phyloP scores from a whole-genome alignment of 768 basidiomycete genomes.

The Termitomyces titanicus region DNA sequence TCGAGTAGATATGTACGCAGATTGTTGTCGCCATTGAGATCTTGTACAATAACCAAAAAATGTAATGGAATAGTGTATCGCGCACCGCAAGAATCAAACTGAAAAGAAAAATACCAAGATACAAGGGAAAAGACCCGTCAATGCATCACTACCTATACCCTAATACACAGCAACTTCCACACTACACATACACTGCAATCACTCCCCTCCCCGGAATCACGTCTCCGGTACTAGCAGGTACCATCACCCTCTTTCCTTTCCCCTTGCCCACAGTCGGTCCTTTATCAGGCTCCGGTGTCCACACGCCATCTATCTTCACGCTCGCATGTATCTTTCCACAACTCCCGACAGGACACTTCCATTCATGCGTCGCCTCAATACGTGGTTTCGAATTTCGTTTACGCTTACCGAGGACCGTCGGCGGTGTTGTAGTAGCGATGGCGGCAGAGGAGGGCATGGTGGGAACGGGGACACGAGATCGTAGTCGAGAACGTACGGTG shows the following conservation, averaged over 20 bases:
- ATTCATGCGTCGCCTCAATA: constrained; percentile 50
- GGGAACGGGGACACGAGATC: constrained; percentile 33
- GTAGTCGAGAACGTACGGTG: constrained; percentile 56
- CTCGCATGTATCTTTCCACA: constrained; percentile 56
- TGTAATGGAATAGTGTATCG: too few relatives aligned
- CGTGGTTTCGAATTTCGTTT: constrained; percentile 28
- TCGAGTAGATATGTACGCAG: too few relatives aligned
- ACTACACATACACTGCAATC: constrained; percentile 40
- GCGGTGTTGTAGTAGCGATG: neutral
- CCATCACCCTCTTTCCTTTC: constrained; percentile 9
- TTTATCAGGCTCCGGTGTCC: constrained; percentile 45
- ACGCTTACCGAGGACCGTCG: constrained; percentile 14
- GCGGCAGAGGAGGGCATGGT: neutral
- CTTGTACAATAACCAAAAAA: too few relatives aligned
- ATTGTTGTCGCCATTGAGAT: too few relatives aligned
- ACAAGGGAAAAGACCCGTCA: neutral
- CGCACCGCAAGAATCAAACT: neutral
- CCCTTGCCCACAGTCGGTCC: constrained; percentile 3
- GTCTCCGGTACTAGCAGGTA: neutral
- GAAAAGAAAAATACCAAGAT: neutral
- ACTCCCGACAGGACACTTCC: constrained; percentile 60
- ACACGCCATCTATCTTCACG: constrained; percentile 53
- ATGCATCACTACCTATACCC: neutral
- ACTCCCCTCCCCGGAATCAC: constrained; percentile 30
- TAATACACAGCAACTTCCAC: too few relatives aligned